Base-by-base conservation (phyloP, 2,329 filamentous ascomycete genomes). In the Seiridium unicorne region DNA sequence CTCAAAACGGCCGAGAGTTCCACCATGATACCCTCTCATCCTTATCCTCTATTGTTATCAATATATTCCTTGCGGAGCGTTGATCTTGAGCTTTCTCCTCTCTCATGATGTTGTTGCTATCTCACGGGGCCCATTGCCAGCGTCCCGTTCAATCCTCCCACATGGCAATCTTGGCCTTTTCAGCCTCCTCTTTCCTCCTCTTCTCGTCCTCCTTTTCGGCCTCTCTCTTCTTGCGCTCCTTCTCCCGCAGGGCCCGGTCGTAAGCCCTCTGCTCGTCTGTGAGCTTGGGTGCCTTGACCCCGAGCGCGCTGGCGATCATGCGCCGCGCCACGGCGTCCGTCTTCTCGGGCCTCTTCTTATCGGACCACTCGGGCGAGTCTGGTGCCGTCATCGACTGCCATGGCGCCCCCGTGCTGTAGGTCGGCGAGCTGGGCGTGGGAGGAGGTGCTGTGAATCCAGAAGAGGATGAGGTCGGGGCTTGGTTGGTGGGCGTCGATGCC, bases 241-340 rank as follows among this genome's bases (percentile, higher is more conserved):
- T 91, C 76, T 96, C 91, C 68, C 89, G 87, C 62, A 95, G 80
- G 1, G 91, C 89, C 65, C 83, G 86, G 69, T 98, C 93, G 73
- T 95, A 98, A 58, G 92, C 91, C 67, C 83, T 84, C 81, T 97
- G 91, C 77, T 97, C 93, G 63, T 96, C 92, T 1, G 92, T 97
- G 73, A 89, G 85, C 78, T 86, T 89, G 38, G 92, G 92, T 40
- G 89, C 87, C 69, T 88, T 87, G 58, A 97, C 85, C 1, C 95
- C 95, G 65, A 98, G 78, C 0, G 91, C 93, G 3, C 90, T 91
- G 0, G 92, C 93, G 72, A 99, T 98, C 85, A 99, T 83, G 61
- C 95, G 83, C 63, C 90, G 86, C 4, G 95, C 95, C 44, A 96
- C 92, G 0, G 93, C 92, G 62, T 96, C 96, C 63, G 93, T 96